These are phyloP conservation scores for Ustulina deusta DNA, from an alignment of 2,329 filamentous ascomycete genomes.

Conservation along the genomic window DNA sequence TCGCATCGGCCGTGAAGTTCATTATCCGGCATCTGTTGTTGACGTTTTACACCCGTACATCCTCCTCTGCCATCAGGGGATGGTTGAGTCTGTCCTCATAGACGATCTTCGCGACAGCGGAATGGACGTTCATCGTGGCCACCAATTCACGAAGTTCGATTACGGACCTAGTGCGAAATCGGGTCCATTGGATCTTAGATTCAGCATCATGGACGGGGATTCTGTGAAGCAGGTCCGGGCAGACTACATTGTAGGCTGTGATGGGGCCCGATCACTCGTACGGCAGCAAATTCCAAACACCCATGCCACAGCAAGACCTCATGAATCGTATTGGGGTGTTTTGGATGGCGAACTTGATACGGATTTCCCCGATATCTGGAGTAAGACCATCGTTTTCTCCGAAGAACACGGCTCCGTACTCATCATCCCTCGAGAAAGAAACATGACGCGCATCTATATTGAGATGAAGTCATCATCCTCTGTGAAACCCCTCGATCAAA, in stretches of 20 bases:
- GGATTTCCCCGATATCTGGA: constrained; percentile 81
- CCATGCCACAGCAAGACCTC: constrained; percentile 47
- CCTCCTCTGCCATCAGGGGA: constrained; percentile 76
- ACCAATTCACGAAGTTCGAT: constrained; percentile 70
- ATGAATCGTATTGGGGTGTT: constrained; percentile 71
- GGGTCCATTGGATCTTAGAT: constrained; percentile 53
- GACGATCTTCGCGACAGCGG: constrained; percentile 75
- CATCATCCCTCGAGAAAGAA: constrained; percentile 79
- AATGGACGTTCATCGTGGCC: constrained; percentile 71
- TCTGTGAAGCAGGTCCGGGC: constrained; percentile 59
- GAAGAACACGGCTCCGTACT: constrained; percentile 76
- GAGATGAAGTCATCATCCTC: constrained; percentile 64
- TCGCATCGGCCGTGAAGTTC: constrained; percentile 73
- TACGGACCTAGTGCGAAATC: constrained; percentile 53
- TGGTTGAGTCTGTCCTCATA: constrained; percentile 78
- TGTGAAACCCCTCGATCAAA: constrained; percentile 62
- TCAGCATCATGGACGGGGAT: constrained; percentile 52
- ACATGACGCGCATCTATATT: constrained; percentile 75
- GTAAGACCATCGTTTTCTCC: constrained; percentile 76
- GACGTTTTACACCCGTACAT: constrained; percentile 70
- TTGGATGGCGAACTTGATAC: constrained; percentile 78
- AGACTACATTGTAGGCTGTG: constrained; percentile 76
- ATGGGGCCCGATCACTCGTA: constrained; percentile 78
- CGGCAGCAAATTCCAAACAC: constrained; percentile 70
- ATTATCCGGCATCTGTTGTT: constrained; percentile 70